Base-by-base conservation (phyloP, 768 basidiomycete species). In the Rhizopogon vesiculosus region DNA sequence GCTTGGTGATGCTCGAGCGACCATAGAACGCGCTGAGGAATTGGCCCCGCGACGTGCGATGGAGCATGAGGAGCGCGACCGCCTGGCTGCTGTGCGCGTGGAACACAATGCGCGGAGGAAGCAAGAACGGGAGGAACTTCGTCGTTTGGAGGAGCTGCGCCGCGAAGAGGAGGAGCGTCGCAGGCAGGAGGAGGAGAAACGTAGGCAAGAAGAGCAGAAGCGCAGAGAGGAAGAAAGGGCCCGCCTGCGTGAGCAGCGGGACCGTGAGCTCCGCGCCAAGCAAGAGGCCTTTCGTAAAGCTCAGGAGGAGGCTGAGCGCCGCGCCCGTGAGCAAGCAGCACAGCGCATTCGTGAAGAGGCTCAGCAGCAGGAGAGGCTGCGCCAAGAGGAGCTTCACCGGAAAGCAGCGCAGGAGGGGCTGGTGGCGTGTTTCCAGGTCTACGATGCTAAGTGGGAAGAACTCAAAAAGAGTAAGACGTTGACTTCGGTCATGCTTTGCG, bases 401-500 rank as follows among this genome's bases (percentile, higher is more conserved):
- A 49, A 55, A 5, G 31, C 59, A 18, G 19, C 42, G 13, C 57
- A 61, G 12, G 58, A 52, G 0, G 55, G 61, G 25, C 4, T 55
- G n/a, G 38, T 45, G 5, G 56, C 50, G 12, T n/a, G 55, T 10
- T 67, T 71, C 53, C 33, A 39, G 15, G 0, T 66, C 6, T 75
- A 75, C 55, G 68, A 72, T n/a, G 61, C 19, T 42, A 74, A 73
- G 53, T 78, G 76, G 76, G 59, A 62, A 28, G 65, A 65, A 15
- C 69, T 76, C 52, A 71, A 67, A 55, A 56, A 55, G 5, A 61
- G 25, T 35, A 51, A 56, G 13, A n/a, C 48, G 1, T 29, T 65
- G 0, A 56, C 74, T 6, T 56, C 48, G 1, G 57, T 70, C 54
- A 18, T 61, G 9, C 70, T 74, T 55, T 45, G 44, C 22, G 65